Conservation (phyloP, 352 stramenopile genomes). For the Thalassiosira allenii region DNA sequence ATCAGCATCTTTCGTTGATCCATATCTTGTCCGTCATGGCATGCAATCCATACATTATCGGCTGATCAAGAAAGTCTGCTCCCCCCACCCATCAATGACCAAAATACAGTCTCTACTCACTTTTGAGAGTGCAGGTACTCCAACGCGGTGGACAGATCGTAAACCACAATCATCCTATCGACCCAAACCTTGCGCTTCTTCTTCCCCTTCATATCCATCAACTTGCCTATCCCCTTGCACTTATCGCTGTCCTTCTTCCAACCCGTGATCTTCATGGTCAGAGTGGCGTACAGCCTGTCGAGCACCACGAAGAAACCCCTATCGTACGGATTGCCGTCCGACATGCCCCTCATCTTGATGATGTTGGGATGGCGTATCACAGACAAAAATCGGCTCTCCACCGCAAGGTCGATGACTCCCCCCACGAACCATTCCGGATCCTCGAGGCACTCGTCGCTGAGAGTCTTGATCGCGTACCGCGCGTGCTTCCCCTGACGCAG, state of each 20-base stretch:
- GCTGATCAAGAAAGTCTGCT: neutral
- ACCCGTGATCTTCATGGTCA: slow-evolving; percentile 68
- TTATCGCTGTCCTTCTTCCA: slow-evolving; percentile 67
- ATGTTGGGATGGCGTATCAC: slow-evolving; percentile 81
- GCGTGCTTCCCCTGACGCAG: slow-evolving; percentile 81
- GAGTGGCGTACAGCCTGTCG: slow-evolving; percentile 81
- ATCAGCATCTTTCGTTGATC: too few relatives aligned
- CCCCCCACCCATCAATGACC: neutral
- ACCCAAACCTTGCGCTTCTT: slow-evolving; percentile 72
- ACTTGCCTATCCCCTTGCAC: slow-evolving; percentile 52
- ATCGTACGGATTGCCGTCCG: slow-evolving; percentile 47
- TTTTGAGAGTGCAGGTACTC: slow-evolving; percentile 80
- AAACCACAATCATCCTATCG: slow-evolving; percentile 75
- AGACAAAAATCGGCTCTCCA: slow-evolving; percentile 75
- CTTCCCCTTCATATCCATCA: slow-evolving; percentile 74
- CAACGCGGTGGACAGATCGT: slow-evolving; percentile 81
- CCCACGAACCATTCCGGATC: slow-evolving; percentile 73
- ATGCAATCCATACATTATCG: too few relatives aligned
- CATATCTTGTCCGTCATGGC: too few relatives aligned
- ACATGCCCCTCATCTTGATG: slow-evolving; percentile 66
- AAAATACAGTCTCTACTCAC: slow-evolving; percentile 57
- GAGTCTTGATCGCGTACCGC: slow-evolving; percentile 83
- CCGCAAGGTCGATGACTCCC: slow-evolving; percentile 69
- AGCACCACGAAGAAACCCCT: slow-evolving; percentile 77
- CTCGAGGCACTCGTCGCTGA: slow-evolving; percentile 65